Conservation (phyloP, 768 basidiomycete genomes). For the Austroboletus festivus region DNA sequence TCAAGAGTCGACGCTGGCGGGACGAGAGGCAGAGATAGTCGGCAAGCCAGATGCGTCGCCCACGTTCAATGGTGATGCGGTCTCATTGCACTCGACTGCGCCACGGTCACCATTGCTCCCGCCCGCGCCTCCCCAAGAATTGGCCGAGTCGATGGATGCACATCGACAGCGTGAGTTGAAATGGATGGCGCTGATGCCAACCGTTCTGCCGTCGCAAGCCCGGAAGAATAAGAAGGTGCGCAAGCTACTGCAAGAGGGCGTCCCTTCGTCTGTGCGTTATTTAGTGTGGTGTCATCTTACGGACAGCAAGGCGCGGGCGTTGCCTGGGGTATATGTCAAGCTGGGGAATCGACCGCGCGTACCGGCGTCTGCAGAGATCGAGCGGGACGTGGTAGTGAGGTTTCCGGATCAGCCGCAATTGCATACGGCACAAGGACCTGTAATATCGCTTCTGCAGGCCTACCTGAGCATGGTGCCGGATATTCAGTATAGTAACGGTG, state of each 20-base stretch:
- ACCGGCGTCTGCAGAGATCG: constrained; percentile 49
- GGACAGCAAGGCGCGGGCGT: constrained; percentile 68
- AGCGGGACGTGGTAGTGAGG: constrained; percentile 50
- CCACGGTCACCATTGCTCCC: constrained; percentile 26
- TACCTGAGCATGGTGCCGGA: constrained; percentile 87
- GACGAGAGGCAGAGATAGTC: constrained; percentile 22
- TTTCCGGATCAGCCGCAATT: constrained; percentile 61
- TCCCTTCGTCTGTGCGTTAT: constrained; percentile 81
- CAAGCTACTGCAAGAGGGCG: constrained; percentile 70
- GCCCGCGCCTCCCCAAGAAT: constrained; percentile 11
- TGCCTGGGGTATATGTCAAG: constrained; percentile 66
- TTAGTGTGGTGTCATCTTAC: constrained; percentile 81
- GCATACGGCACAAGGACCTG: constrained; percentile 51
- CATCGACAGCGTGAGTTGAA: constrained; percentile 74
- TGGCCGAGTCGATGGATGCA: constrained; percentile 41
- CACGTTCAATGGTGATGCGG: constrained; percentile 38
- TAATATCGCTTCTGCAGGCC: constrained; percentile 61
- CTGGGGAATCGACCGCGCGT: constrained; percentile 56
- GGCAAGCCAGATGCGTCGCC: constrained; percentile 18
- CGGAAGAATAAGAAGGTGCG: constrained; percentile 78
- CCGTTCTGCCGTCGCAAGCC: constrained; percentile 56
- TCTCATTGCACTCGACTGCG: constrained; percentile 38
- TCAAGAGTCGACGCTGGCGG: constrained; percentile 49
- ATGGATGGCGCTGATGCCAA: constrained; percentile 67
- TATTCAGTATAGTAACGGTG: constrained; percentile 64